A percentile compares a stretch with the other conserved stretches of the same genome.
phyloP scores from a whole-genome alignment of 2,329 filamentous ascomycete genomes.

The Ophiostoma sp. region DNA sequence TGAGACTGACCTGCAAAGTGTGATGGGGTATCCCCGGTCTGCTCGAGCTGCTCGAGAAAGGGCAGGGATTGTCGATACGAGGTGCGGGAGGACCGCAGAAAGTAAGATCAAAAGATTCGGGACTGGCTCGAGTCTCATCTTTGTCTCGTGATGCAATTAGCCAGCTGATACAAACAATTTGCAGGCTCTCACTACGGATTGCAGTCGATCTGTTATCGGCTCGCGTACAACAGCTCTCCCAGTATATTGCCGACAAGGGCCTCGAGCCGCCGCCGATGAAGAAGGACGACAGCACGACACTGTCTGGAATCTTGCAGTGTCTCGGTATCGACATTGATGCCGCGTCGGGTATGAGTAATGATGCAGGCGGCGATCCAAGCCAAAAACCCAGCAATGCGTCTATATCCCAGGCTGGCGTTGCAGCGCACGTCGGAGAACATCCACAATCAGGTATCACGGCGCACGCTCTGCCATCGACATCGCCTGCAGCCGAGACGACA shows the following conservation, averaged over 20 bases:
- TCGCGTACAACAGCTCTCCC: not conserved
- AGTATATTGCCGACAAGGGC: not conserved
- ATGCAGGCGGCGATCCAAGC: too few relatives aligned
- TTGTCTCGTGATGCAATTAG: too few relatives aligned
- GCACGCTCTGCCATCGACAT: not conserved
- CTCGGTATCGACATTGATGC: slow-evolving; percentile 16
- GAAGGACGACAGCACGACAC: slow-evolving; percentile 17
- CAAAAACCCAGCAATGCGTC: too few relatives aligned
- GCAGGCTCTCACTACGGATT: not conserved
- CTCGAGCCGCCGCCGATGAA: slow-evolving; percentile 16
- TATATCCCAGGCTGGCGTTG: too few relatives aligned
- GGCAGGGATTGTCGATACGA: slow-evolving; percentile 31
- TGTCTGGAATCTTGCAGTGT: slow-evolving; percentile 18
- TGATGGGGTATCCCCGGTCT: slow-evolving; percentile 25
- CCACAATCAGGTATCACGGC: not conserved
- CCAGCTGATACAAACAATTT: not conserved
- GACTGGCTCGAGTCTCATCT: too few relatives aligned
- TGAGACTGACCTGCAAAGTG: slow-evolving; percentile 14
- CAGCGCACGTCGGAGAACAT: not conserved
- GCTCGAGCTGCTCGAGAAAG: slow-evolving; percentile 30
- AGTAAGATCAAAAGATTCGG: slow-evolving; percentile 25
- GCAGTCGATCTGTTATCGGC: not conserved
- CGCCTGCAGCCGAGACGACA: not conserved
- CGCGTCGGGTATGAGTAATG: not conserved
- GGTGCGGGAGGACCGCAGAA: slow-evolving; percentile 31